Percentiles rank a stretch among this genome's conserved stretches.
Conservation (phyloP, 2,329 filamentous ascomycete genomes). For the Colletotrichum sublineola region DNA sequence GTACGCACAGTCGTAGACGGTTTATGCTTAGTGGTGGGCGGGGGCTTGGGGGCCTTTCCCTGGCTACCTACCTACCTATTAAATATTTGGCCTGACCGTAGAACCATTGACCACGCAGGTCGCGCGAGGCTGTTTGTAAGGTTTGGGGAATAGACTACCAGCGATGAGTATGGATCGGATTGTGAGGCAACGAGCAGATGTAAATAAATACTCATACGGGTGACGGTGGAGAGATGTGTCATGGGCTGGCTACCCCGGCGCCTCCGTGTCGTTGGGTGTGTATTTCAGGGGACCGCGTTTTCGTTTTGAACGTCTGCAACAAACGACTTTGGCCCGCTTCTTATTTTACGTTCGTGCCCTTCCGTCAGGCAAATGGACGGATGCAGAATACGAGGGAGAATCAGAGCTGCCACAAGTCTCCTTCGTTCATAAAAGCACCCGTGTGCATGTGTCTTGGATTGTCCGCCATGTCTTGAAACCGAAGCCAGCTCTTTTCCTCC, state of each 20-base stretch:
- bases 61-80: not conserved
- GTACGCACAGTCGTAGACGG: not conserved
- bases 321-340: not conserved
- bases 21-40: not conserved
- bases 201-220: not conserved
- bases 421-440: not conserved
- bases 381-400: slow-evolving; percentile 4
- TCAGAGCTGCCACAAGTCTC: not conserved
- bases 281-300: not conserved
- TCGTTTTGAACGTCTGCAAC: not conserved
- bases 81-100: not conserved
- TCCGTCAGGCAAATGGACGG: not conserved
- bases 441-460: not conserved
- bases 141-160: not conserved
- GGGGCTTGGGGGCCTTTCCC: not conserved
- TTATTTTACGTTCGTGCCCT: not conserved
- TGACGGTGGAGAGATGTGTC: not conserved
- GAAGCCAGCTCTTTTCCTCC: not conserved
- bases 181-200: slow-evolving; percentile 6
- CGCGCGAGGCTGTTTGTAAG: not conserved
- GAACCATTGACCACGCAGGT: not conserved
- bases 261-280: not conserved
- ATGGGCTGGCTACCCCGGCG: not conserved
- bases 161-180: not conserved
- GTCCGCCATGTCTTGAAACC: not conserved